phyloP scores from a whole-genome alignment of 2,329 filamentous ascomycete genomes.

The Cercospora sojina region DNA sequence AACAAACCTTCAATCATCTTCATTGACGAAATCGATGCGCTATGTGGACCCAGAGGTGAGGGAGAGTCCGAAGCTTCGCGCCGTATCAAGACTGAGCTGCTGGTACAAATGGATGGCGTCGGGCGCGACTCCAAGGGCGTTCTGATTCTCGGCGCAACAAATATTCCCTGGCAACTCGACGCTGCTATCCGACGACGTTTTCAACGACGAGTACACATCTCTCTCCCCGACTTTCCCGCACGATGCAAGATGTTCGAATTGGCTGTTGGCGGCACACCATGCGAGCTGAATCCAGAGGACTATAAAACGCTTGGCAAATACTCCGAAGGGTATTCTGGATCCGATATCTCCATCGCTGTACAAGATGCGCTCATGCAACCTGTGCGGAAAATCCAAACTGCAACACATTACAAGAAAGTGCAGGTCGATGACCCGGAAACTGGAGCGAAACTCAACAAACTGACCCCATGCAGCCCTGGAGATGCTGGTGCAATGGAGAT shows the following conservation, averaged over 20 bases:
- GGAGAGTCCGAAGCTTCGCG: slow-evolving; percentile 96
- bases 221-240: slow-evolving; percentile 80
- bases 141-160: slow-evolving; percentile 91
- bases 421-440: slow-evolving; percentile 61
- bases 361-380: slow-evolving; percentile 98
- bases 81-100: slow-evolving; percentile 96
- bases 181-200: slow-evolving; percentile 94
- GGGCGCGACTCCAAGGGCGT: slow-evolving; percentile 94
- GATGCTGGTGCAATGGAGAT: slow-evolving; percentile 85
- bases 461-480: slow-evolving; percentile 92
- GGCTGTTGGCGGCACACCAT: slow-evolving; percentile 88
- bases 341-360: slow-evolving; percentile 92
- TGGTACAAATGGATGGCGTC: slow-evolving; percentile 99
- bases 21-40: slow-evolving; percentile 95
- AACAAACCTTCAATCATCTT: slow-evolving; percentile 99
- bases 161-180: slow-evolving; percentile 98
- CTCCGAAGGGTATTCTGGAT: slow-evolving; percentile 92
- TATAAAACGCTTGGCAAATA: slow-evolving; percentile 75
- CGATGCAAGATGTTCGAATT: slow-evolving; percentile 95
- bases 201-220: slow-evolving; percentile 94
- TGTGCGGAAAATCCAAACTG: slow-evolving; percentile 92
- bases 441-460: slow-evolving; percentile 44
- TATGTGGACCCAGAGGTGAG: slow-evolving; percentile 88
- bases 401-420: slow-evolving; percentile 92
- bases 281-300: slow-evolving; percentile 73